These are phyloP conservation scores for Podaxis carcinomalis DNA, from an alignment of 768 basidiomycete genomes.

Conservation along the genomic window DNA sequence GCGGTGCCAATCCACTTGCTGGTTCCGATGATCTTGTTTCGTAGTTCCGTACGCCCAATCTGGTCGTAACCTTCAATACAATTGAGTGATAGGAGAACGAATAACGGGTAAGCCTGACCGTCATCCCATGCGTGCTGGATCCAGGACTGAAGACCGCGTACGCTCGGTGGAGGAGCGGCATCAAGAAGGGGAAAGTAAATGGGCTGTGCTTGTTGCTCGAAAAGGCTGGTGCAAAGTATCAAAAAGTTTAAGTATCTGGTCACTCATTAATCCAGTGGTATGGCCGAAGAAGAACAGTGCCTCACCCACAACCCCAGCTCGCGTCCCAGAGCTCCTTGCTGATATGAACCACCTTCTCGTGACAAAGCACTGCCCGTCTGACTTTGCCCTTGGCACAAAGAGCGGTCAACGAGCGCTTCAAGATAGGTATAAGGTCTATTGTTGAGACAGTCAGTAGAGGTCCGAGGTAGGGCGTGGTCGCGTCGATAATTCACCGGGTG, in stretches of 20 bases:
- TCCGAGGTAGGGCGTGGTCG: not conserved
- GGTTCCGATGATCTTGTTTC: slow-evolving; percentile 53
- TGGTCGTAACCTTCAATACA: slow-evolving; percentile 57
- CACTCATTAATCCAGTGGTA: slow-evolving; percentile 1
- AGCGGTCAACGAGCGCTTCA: slow-evolving; percentile 51
- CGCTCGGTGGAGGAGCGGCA: slow-evolving; percentile 54
- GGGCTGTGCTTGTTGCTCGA: slow-evolving; percentile 60
- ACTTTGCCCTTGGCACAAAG: slow-evolving; percentile 48
- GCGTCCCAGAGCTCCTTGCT: slow-evolving; percentile 54
- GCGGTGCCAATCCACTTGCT: slow-evolving; percentile 79
- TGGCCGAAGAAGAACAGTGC: slow-evolving; percentile 8
- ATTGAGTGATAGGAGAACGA: slow-evolving; percentile 13
- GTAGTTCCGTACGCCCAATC: slow-evolving; percentile 53
- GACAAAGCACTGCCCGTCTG: slow-evolving; percentile 59
- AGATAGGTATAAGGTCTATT: slow-evolving; percentile 59
- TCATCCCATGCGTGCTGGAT: slow-evolving; percentile 79
- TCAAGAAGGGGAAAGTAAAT: slow-evolving; percentile 60
- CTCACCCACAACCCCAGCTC: slow-evolving; percentile 72
- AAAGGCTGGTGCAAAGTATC: slow-evolving; percentile 71
- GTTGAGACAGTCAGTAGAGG: not conserved
- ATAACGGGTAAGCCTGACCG: slow-evolving; percentile 32
- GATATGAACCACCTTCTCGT: slow-evolving; percentile 58
- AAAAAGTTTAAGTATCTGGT: slow-evolving; percentile 77
- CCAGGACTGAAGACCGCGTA: slow-evolving; percentile 72
- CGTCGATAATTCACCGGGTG: slow-evolving; percentile 45